Base-by-base conservation (phyloP, 495 filamentous ascomycete species). In the Penicillium parvum region DNA sequence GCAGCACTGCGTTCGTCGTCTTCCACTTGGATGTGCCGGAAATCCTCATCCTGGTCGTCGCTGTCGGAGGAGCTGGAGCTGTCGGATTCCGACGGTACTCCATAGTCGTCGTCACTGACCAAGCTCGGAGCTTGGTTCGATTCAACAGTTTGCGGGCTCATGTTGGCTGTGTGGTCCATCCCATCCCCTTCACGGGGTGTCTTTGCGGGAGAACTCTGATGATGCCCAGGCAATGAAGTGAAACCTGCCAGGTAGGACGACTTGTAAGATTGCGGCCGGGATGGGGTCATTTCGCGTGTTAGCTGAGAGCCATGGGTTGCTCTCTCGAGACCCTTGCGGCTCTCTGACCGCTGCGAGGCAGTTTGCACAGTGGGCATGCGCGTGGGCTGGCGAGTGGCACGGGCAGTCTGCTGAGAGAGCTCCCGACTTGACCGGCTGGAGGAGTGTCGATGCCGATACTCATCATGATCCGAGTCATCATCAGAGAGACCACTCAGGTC, bases 21-120 rank as follows among this genome's bases (percentile, higher is more conserved):
- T 34, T 77, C 75, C 5, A 78, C 72, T 20, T 77, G 66, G 33
- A 78, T 70, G 43, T 76, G 68, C 17, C 74, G 63, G 48, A 74
- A 71, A 6, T 65, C 66, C n/a, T 73, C 61, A 5, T 73, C 71
- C 12, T 67, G 52, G 5, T 71, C 69, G 5, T 60, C 73, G 9
- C 68, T 71, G 19, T 69, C 67, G 1, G 72, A 71, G 1, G 67
- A 66, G 18, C 60, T 60, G 2, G 66, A 62, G 12, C 68, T 71
- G 22, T 77, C 73, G 1, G 71, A 75, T 28, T 72, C 74, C 5
- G 68, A 75, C 3, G 69, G 71, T 7, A 65, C 74, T 36, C 73
- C 76, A 45, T 81, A 82, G 52, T 89, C 86, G 52, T 90, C 84
- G 61, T 96, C 90, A 65, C 86, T 90, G 49, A 95, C 86, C 40